Conservation (phyloP, 1,284 basidiomycete species). For the Anthracocystis walkeri region DNA sequence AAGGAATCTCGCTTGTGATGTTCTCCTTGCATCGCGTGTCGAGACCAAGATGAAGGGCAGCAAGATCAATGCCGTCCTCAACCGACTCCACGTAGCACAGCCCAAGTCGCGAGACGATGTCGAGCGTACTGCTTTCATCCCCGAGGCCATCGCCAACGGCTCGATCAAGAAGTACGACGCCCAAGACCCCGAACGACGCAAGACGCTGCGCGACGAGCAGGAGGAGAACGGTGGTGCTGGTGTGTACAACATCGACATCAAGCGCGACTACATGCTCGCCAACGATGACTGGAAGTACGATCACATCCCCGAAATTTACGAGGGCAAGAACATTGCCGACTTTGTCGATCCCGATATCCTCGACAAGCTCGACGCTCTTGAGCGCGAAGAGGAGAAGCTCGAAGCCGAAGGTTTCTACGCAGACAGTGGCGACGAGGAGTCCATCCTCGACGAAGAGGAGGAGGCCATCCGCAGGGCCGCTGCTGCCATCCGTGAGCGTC, state of each 20-base stretch:
- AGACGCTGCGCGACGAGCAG: constrained; percentile 66
- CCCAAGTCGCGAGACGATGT: constrained; percentile 66
- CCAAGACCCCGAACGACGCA: constrained; percentile 62
- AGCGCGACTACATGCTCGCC: constrained; percentile 86
- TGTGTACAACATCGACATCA: constrained; percentile 68
- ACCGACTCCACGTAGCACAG: constrained; percentile 66
- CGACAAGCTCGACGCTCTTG: constrained; percentile 94
- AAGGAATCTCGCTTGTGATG: constrained; percentile 66
- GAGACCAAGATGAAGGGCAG: constrained; percentile 66
- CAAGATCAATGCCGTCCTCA: constrained; percentile 66
- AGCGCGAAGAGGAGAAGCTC: constrained; percentile 94
- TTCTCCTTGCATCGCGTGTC: constrained; percentile 64
- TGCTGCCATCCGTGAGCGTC: constrained; percentile 76
- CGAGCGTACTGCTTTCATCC: constrained; percentile 61
- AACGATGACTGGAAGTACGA: constrained; percentile 97
- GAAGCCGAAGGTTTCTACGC: constrained; percentile 96
- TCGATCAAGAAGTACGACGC: constrained; percentile 62
- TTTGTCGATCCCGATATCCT: constrained; percentile 99
- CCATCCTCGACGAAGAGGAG: constrained; percentile 90
- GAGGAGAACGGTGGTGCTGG: constrained; percentile 68
- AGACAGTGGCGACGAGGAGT: constrained; percentile 79
- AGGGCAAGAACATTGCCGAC: constrained; percentile 98
- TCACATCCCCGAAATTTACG: constrained; percentile 92
- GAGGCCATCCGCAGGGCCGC: constrained; percentile 81
- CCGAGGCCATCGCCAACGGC: constrained; percentile 56